Evolutionary conservation across 2,329 filamentous ascomycete species (phyloP).

Genomic region (Fusarium poae): DNA sequence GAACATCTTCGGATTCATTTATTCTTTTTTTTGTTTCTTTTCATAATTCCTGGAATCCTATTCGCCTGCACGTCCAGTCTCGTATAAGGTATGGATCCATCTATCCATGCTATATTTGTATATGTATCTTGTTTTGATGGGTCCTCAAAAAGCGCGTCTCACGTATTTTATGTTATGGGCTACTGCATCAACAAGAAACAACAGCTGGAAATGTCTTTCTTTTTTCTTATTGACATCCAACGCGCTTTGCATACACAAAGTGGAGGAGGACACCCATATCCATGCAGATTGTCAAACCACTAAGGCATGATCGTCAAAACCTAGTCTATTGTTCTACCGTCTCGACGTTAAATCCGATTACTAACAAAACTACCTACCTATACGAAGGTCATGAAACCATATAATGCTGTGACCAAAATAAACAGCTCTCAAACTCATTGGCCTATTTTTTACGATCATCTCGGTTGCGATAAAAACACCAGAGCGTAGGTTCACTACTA

Average conservation of each 20-base stretch:
- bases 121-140: slow-evolving; percentile 39
- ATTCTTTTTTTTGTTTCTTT: background rate
- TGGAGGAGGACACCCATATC: background rate
- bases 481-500: background rate
- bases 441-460: background rate
- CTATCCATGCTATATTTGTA: slow-evolving; percentile 15
- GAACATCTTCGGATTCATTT: slow-evolving; percentile 8
- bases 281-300: slow-evolving; percentile 12
- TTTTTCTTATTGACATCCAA: slow-evolving; percentile 9
- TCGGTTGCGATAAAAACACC: slow-evolving; percentile 2
- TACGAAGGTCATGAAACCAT: background rate
- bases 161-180: slow-evolving; percentile 16
- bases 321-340: background rate
- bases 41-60: background rate
- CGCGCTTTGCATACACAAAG: slow-evolving; percentile 14
- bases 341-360: slow-evolving; percentile 8
- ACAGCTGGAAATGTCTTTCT: slow-evolving; percentile 33
- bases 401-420: background rate
- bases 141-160: slow-evolving; percentile 35
- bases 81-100: slow-evolving; percentile 33
- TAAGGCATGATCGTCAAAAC: slow-evolving; percentile 4
- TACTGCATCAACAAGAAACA: slow-evolving; percentile 40
- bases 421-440: background rate
- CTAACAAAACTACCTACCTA: background rate
- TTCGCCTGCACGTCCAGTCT: slow-evolving; percentile 12